These are phyloP conservation scores for Mycena capillaripes DNA, from an alignment of 768 basidiomycete genomes.

Conservation along the genomic window DNA sequence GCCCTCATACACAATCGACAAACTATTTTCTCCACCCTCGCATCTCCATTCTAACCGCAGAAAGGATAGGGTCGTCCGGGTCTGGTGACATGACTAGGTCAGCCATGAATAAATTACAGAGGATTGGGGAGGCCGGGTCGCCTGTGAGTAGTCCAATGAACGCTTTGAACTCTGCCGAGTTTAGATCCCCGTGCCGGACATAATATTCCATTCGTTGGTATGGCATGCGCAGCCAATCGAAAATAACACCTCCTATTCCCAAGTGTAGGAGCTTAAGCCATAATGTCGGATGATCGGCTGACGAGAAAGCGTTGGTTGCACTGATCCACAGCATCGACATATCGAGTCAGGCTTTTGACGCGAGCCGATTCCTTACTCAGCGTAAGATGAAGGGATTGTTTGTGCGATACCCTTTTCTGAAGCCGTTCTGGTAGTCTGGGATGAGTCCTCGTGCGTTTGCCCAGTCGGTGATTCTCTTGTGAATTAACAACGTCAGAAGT, in stretches of 20 bases:
- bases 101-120: slow-evolving; percentile 43
- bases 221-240: slow-evolving; percentile 35
- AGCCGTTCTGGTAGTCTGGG: slow-evolving; percentile 39
- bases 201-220: slow-evolving; percentile 35
- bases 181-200: slow-evolving; percentile 29
- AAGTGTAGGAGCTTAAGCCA: slow-evolving; percentile 40
- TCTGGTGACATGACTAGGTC: slow-evolving; percentile 35
- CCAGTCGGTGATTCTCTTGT: slow-evolving; percentile 32
- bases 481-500: slow-evolving; percentile 38
- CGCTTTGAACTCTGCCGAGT: slow-evolving; percentile 35
- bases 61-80: slow-evolving; percentile 33
- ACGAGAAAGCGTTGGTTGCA: slow-evolving; percentile 41
- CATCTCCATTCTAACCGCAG: too few relatives aligned
- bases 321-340: slow-evolving; percentile 36
- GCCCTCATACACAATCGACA: too few relatives aligned
- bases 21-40: too few relatives aligned
- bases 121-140: slow-evolving; percentile 42
- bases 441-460: slow-evolving; percentile 32
- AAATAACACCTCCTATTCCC: too few relatives aligned
- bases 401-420: slow-evolving; percentile 31
- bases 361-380: slow-evolving; percentile 32
- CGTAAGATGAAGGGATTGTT: slow-evolving; percentile 38
- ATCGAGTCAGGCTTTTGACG: slow-evolving; percentile 25
- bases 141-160: slow-evolving; percentile 43
- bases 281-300: too few relatives aligned